phyloP scores from a whole-genome alignment of 1,284 basidiomycete genomes.

The Limonomyces culmigenus region DNA sequence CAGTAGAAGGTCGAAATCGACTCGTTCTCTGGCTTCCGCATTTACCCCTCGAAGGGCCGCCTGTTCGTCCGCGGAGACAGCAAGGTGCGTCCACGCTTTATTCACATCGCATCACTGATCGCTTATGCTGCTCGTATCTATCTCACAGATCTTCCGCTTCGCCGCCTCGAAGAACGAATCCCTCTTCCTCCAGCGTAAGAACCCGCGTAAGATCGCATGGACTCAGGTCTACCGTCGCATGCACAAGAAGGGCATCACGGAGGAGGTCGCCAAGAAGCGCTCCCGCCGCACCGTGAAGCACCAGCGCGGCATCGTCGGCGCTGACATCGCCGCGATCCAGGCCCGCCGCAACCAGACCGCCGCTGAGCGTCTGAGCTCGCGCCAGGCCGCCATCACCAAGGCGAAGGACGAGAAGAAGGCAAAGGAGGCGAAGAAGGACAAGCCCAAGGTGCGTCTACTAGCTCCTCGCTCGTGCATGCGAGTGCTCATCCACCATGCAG shows the following conservation, averaged over 20 bases:
- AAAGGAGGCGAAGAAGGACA: conserved; percentile 84
- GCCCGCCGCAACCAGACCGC: conserved; percentile 88
- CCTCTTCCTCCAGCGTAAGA: conserved; percentile 98
- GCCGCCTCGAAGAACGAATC: conserved; percentile 82
- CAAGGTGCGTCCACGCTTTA: conserved; percentile 48
- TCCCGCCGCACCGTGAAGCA: conserved; percentile 95
- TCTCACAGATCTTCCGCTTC: conserved; percentile 78
- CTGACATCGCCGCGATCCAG: conserved; percentile 80
- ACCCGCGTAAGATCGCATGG: conserved; percentile 99
- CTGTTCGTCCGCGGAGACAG: conserved; percentile 93
- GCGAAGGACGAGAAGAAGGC: conserved; percentile 93
- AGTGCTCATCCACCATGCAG: conserved; percentile 14
- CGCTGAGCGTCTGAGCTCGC: conserved; percentile 68
- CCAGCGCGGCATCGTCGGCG: conserved; percentile 96
- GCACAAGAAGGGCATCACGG: conserved; percentile 99
- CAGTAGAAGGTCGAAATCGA: conserved; percentile 94
- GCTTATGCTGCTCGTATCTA: background rate
- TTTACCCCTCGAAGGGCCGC: conserved; percentile 94
- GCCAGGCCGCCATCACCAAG: conserved; percentile 77
- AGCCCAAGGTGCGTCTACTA: conserved; percentile 40
- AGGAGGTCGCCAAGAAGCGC: conserved; percentile 98
- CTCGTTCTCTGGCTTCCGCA: conserved; percentile 88
- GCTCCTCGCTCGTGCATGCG: background rate
- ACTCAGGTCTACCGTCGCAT: conserved; percentile 93
- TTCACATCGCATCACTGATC: conserved; percentile 1